A percentile compares a stretch with the other conserved stretches of the same genome.
phyloP scores from a whole-genome alignment of 495 filamentous ascomycete genomes.

The Mytilinidion resinicola region DNA sequence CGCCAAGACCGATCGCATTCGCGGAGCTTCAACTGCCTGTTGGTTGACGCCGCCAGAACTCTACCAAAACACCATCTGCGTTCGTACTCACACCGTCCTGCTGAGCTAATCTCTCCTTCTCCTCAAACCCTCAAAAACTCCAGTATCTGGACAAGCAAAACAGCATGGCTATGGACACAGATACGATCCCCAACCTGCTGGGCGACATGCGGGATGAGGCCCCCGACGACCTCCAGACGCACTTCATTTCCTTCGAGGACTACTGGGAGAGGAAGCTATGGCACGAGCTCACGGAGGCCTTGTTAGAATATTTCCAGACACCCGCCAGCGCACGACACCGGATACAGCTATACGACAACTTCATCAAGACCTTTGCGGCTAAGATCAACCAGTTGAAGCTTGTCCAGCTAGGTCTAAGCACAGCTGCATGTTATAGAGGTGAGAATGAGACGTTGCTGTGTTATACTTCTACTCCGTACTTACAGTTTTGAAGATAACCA shows the following conservation, averaged over 20 bases:
- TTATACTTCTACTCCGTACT: neutral
- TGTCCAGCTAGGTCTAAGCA: conserved; percentile 78
- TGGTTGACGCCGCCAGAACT: too few relatives aligned
- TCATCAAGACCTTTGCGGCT: conserved; percentile 91
- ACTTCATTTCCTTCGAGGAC: conserved; percentile 91
- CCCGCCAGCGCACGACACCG: conserved; percentile 75
- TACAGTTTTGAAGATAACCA: conserved; percentile 12
- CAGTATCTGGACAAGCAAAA: conserved; percentile 10
- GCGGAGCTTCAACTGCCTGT: too few relatives aligned
- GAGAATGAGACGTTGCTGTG: neutral
- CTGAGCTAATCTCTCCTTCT: neutral
- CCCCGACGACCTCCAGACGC: conserved; percentile 77
- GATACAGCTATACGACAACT: conserved; percentile 83
- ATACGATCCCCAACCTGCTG: conserved; percentile 88
- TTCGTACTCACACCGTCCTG: neutral
- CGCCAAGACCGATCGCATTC: neutral
- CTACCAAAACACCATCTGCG: too few relatives aligned
- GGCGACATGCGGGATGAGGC: conserved; percentile 75
- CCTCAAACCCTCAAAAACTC: neutral
- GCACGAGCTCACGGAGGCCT: conserved; percentile 91
- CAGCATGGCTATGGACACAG: conserved; percentile 74
- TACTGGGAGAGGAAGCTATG: conserved; percentile 98
- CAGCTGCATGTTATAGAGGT: conserved; percentile 85
- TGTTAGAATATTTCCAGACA: conserved; percentile 83
- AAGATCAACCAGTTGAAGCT: conserved; percentile 99